Percentiles rank a stretch among this genome's conserved stretches.
phyloP scores from a whole-genome alignment of 371 early-diverging fungal species.

The Globomyces sp. region DNA sequence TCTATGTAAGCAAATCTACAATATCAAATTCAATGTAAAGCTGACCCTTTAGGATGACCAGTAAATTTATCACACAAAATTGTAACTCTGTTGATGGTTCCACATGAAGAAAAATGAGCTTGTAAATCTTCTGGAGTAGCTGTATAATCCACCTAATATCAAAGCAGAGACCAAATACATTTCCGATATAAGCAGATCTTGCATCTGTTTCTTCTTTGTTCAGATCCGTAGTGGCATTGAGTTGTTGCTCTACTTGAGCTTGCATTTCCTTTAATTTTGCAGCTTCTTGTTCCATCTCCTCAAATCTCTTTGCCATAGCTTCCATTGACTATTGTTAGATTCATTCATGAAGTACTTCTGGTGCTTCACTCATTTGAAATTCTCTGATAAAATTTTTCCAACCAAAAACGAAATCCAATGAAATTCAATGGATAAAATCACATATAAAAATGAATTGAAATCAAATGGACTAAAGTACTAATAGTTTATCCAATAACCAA shows the following conservation, averaged over 20 bases:
- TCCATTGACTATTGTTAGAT: slow-evolving; percentile 20
- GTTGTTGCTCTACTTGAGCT: slow-evolving; percentile 66
- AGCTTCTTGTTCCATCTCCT: slow-evolving; percentile 96
- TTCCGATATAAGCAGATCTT: slow-evolving; percentile 94
- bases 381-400: too few relatives aligned
- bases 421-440: too few relatives aligned
- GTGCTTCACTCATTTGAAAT: too few relatives aligned
- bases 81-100: slow-evolving; percentile 95
- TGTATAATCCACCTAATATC: slow-evolving; percentile 81
- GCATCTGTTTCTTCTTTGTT: slow-evolving; percentile 75
- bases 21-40: background rate
- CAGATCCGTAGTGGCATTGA: slow-evolving; percentile 48
- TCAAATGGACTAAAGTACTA: too few relatives aligned
- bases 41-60: slow-evolving; percentile 93
- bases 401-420: too few relatives aligned
- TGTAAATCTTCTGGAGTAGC: slow-evolving; percentile 96
- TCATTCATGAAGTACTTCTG: background rate
- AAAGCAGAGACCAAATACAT: slow-evolving; percentile 54
- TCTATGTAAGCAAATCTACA: slow-evolving; percentile 90
- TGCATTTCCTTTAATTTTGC: slow-evolving; percentile 89
- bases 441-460: too few relatives aligned
- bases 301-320: slow-evolving; percentile 79
- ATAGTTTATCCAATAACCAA: too few relatives aligned
- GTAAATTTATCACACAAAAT: slow-evolving; percentile 93
- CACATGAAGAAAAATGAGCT: slow-evolving; percentile 93